Percentiles rank a stretch among this genome's conserved stretches.
Evolutionary conservation across 176 grass and related monocot species (phyloP).

Genomic region (Leersia perrieri): DNA sequence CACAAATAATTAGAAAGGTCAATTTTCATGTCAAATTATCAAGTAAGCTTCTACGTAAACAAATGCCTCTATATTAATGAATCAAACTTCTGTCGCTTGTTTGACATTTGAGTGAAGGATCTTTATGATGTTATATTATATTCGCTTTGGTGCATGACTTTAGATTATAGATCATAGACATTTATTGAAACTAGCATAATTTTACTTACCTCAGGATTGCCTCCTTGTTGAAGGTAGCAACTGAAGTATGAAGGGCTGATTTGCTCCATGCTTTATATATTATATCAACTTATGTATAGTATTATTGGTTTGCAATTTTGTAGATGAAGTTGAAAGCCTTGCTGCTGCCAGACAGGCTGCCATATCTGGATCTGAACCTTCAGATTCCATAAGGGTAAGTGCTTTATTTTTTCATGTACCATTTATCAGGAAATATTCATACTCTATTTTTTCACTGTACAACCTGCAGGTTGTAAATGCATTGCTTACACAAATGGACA

Average conservation of each 20-base stretch:
- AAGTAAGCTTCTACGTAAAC: not conserved
- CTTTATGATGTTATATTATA: not conserved
- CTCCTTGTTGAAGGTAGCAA: not conserved
- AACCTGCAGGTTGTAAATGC: constrained; percentile 93
- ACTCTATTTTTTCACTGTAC: constrained; percentile 12
- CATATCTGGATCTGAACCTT: constrained; percentile 98
- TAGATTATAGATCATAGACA: not conserved
- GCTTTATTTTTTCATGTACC: constrained; percentile 18
- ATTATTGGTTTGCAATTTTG: constrained; percentile 30
- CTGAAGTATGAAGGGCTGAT: constrained; percentile 19
- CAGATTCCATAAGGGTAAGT: constrained; percentile 96
- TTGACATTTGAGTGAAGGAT: constrained; percentile 2
- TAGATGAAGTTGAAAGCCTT: constrained; percentile 99
- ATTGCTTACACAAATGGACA: constrained; percentile 98
- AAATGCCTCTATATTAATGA: not conserved
- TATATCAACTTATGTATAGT: constrained; percentile 22
- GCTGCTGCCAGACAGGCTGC: constrained; percentile 98
- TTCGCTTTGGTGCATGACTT: constrained; percentile 1
- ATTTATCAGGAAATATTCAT: constrained; percentile 17
- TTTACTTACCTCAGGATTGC: not conserved
- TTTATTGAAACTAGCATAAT: not conserved
- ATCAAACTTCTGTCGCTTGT: not conserved
- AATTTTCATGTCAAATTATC: not conserved
- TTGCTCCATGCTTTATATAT: constrained; percentile 20
- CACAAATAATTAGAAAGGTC: not conserved